phyloP scores from a whole-genome alignment of 1,284 basidiomycete species.

The Ceratobasidium sp. region DNA sequence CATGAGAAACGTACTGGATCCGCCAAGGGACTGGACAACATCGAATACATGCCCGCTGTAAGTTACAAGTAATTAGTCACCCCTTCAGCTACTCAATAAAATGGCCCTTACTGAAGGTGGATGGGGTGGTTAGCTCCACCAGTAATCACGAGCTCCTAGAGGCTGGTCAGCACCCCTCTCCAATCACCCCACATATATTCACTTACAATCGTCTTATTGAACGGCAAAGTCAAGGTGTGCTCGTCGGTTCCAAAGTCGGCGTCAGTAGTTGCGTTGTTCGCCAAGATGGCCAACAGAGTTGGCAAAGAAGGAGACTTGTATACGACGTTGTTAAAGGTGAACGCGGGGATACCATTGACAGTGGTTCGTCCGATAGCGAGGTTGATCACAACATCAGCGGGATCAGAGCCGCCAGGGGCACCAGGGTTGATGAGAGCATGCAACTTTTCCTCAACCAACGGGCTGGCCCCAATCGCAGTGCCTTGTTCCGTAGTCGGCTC shows the following conservation, averaged over 20 bases:
- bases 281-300: constrained; percentile 18
- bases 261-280: constrained; percentile 24
- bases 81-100: background rate
- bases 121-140: constrained; percentile 25
- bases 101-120: constrained; percentile 11
- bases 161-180: background rate
- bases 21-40: constrained; percentile 26
- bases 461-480: constrained; percentile 4
- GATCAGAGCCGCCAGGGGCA: constrained; percentile 13
- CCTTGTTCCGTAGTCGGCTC: constrained; percentile 29
- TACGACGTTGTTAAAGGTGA: constrained; percentile 16
- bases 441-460: constrained; percentile 20
- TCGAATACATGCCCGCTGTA: constrained; percentile 23
- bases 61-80: background rate
- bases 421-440: constrained; percentile 22
- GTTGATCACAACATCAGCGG: constrained; percentile 21
- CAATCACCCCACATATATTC: too few relatives aligned
- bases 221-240: constrained; percentile 6
- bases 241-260: constrained; percentile 8
- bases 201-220: constrained; percentile 27
- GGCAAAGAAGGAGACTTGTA: constrained; percentile 23
- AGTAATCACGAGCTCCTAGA: constrained; percentile 8
- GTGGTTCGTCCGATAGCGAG: constrained; percentile 16
- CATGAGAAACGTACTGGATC: constrained; percentile 2
- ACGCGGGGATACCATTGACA: constrained; percentile 1